Conservation (phyloP, 1,139 yeast genomes). For the Yamadazyma jaroonii region DNA sequence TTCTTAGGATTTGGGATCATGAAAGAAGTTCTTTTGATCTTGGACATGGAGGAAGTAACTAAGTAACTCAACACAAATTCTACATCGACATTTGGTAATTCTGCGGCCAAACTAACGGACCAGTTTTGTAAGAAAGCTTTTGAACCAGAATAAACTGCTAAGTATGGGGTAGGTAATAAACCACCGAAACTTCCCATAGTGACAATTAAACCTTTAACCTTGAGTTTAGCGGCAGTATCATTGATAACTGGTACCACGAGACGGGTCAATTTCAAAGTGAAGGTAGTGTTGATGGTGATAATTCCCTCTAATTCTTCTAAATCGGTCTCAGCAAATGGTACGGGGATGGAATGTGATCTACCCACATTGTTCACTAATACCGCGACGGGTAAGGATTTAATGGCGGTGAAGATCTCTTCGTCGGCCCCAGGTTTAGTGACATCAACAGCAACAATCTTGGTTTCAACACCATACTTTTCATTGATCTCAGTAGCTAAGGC, state of each 20-base stretch:
- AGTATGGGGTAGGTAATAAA: conserved; percentile 82
- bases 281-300: conserved; percentile 79
- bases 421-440: conserved; percentile 68
- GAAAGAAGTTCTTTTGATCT: conserved; percentile 72
- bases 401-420: conserved; percentile 19
- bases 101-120: conserved; percentile 90
- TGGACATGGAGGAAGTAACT: conserved; percentile 95
- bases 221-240: conserved; percentile 43
- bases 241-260: conserved; percentile 66
- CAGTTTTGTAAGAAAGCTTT: conserved; percentile 93
- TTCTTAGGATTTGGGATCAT: conserved; percentile 78
- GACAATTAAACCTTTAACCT: conserved; percentile 66
- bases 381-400: conserved; percentile 57
- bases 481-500: conserved; percentile 63
- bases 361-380: conserved; percentile 92
- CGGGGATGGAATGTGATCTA: conserved; percentile 91
- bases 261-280: conserved; percentile 83
- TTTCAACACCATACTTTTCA: conserved; percentile 56
- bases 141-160: conserved; percentile 95
- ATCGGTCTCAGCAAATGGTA: conserved; percentile 81
- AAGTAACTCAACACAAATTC: conserved; percentile 85
- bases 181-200: conserved; percentile 99
- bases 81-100: conserved; percentile 77
- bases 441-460: conserved; percentile 75
- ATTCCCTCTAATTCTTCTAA: conserved; percentile 72